These are phyloP conservation scores for Phyllostachys edulis DNA, from an alignment of 176 grass and related monocot species.

Conservation along the genomic window DNA sequence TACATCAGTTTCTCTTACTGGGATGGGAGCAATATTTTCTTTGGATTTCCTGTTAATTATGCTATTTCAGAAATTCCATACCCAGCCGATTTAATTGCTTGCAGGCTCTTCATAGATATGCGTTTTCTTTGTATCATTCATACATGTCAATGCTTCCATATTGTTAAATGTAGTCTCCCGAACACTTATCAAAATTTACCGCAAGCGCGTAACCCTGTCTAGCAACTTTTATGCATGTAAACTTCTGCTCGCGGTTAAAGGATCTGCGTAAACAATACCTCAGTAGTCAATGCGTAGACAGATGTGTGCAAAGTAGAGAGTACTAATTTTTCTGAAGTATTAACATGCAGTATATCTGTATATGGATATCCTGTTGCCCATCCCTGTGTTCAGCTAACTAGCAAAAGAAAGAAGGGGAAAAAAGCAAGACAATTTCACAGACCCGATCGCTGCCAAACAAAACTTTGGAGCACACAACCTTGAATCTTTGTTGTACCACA, in stretches of 20 bases:
- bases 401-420: neutral
- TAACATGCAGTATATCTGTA: neutral
- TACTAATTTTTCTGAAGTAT: neutral
- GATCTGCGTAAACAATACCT: neutral
- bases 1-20: too few relatives aligned
- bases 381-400: neutral
- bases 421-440: neutral
- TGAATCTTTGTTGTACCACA: neutral
- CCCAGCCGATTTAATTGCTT: too few relatives aligned
- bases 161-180: too few relatives aligned
- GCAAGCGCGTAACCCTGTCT: too few relatives aligned
- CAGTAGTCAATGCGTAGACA: neutral
- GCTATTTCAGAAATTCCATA: too few relatives aligned
- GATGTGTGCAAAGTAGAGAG: neutral
- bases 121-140: too few relatives aligned
- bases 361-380: neutral
- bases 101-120: too few relatives aligned
- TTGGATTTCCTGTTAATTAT: too few relatives aligned
- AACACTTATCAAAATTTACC: too few relatives aligned
- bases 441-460: neutral
- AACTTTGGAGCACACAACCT: neutral
- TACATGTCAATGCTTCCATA: too few relatives aligned
- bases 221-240: neutral
- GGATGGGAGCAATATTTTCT: too few relatives aligned
- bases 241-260: neutral